phyloP scores from a whole-genome alignment of 179 eudicot species.

The Pouteria campechiana region DNA sequence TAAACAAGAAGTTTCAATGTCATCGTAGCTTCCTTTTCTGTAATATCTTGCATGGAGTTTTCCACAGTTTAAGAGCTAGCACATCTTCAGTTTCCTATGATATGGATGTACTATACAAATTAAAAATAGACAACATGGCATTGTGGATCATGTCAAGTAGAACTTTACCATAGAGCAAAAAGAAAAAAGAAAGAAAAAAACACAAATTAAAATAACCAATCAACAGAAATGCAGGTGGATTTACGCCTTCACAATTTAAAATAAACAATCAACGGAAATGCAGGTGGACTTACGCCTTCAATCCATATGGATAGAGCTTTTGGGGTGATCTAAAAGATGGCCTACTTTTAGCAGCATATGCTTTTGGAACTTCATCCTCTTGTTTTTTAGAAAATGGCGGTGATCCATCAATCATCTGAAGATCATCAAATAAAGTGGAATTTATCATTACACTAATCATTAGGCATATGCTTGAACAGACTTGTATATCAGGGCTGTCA shows the following conservation, averaged over 20 bases:
- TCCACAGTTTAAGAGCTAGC: too few relatives aligned
- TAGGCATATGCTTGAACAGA: not conserved
- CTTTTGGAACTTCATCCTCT: constrained; percentile 24
- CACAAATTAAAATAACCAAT: not conserved
- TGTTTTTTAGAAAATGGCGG: constrained; percentile 23
- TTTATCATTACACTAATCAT: not conserved
- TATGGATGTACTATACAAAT: too few relatives aligned
- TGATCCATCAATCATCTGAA: constrained; percentile 40
- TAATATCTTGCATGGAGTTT: too few relatives aligned
- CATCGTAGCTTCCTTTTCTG: too few relatives aligned
- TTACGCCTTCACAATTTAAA: not conserved
- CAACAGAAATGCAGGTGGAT: not conserved
- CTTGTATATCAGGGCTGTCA: not conserved
- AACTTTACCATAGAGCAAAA: too few relatives aligned
- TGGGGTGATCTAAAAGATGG: constrained; percentile 28
- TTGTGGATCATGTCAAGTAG: too few relatives aligned
- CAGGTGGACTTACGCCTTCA: constrained; percentile 23
- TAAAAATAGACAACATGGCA: too few relatives aligned
- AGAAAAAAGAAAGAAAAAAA: too few relatives aligned
- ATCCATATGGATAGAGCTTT: constrained; percentile 23
- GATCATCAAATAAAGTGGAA: not conserved
- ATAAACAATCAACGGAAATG: not conserved
- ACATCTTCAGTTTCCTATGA: too few relatives aligned
- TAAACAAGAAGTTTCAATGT: too few relatives aligned
- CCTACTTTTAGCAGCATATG: constrained; percentile 24